Base-by-base conservation (phyloP, 1,284 basidiomycete genomes). In the Ceratobasidium sp. region DNA sequence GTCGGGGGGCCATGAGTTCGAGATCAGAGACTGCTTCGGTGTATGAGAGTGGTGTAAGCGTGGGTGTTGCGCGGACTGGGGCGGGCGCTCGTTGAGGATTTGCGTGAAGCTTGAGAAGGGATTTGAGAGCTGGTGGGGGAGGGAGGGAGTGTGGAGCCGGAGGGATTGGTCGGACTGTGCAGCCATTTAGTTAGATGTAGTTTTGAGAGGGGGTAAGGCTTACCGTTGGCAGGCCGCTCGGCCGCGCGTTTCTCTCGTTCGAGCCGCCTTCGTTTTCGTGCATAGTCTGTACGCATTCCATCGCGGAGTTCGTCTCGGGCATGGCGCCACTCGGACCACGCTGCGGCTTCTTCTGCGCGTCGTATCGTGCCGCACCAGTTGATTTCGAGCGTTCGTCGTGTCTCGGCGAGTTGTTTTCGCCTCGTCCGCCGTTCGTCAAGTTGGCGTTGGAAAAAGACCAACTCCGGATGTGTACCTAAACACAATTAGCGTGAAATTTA, bases 251-350 rank as follows among this genome's bases (percentile, higher is more conserved):
- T 89, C 78, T 96, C 95, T 77, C 95, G 88, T 83, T 97, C 95
- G 40, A 97, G 84, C 71, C 89, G 89, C 54, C 96, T 87, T 69
- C 93, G 88, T 83, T 96, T 96, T 78, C 94, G 87, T 81, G 93
- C 95, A 17, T 91, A 90, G 80, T 96, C 94, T 0, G 94, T 90
- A 71, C 96, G 91, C 92, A 96, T 93, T 20, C 92, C 90, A 0
- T 89, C 91, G 80, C 96, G 92, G n/a, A 96, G 85, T 64, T 92
- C 91, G 80, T 93, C 92, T 74, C 91, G 87, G 23, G 90, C 87
- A 78, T 90, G 92, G 88, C 91, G 90, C 92, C 92, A 94, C 88
- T 91, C 92, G 80, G 89, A 90, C 93, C 93, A 94, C 56, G 91
- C 89, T 17, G 87, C 88, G 52, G 87, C 85, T 80, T 94, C 93